Conservation (phyloP, 805 yeast genomes). For the Cyberlindnera xylosilytica region DNA sequence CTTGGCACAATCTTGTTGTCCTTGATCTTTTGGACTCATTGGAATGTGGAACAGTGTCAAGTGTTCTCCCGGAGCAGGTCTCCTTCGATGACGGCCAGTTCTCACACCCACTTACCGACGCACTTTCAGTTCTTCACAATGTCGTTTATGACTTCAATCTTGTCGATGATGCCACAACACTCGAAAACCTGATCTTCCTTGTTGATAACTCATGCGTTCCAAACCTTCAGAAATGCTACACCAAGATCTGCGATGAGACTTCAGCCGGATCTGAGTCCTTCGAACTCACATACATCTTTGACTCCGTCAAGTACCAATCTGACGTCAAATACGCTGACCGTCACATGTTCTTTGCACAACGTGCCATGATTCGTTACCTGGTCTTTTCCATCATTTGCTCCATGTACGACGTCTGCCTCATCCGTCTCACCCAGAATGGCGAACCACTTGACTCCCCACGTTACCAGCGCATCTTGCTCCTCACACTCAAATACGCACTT, state of each 20-base stretch:
- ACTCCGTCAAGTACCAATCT: conserved; percentile 1
- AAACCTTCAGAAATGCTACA: conserved; percentile 3
- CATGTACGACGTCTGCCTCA: conserved; percentile 6
- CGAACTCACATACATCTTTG: conserved; percentile 4
- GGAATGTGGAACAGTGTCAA: conserved; percentile 8
- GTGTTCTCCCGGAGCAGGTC: conserved; percentile 5
- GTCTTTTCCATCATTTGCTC: conserved; percentile 6
- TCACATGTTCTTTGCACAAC: conserved; percentile 6
- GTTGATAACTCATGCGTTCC: conserved; percentile 5
- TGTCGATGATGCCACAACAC: conserved; percentile 6
- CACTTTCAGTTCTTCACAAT: conserved; percentile 1
- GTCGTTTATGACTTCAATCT: conserved; percentile 10
- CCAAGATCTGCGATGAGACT: background rate
- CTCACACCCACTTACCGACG: conserved; percentile 2
- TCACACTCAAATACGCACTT: conserved; percentile 8
- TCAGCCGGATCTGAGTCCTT: background rate
- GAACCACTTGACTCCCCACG: conserved; percentile 5
- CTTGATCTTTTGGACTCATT: conserved; percentile 10
- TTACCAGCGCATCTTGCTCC: conserved; percentile 3
- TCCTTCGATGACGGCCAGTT: background rate
- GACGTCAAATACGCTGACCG: conserved; percentile 2
- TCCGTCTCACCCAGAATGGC: conserved; percentile 5
- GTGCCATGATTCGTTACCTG: conserved; percentile 7
- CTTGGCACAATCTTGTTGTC: conserved; percentile 13
- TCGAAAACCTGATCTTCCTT: conserved; percentile 4